phyloP scores from a whole-genome alignment of 1,284 basidiomycete genomes.

The Phaffia rhodozyma region DNA sequence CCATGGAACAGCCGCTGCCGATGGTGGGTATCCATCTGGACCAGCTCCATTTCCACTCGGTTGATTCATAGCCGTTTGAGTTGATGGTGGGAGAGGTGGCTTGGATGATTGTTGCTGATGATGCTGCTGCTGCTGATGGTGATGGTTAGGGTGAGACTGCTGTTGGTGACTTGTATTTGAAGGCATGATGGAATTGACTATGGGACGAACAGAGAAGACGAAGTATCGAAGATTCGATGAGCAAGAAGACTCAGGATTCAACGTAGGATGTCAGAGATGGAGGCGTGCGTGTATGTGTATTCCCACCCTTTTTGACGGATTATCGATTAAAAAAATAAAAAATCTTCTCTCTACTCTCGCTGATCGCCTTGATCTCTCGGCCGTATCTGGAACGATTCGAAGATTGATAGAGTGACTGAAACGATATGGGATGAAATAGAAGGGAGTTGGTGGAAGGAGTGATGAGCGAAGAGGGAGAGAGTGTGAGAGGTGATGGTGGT shows the following conservation, averaged over 20 bases:
- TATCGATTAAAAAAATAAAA: background rate
- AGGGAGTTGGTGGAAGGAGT: slow-evolving; percentile 23
- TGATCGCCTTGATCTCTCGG: background rate
- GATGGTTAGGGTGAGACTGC: background rate
- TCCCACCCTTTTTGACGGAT: no score
- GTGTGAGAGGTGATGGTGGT: no score
- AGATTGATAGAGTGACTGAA: slow-evolving; percentile 34
- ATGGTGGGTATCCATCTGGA: background rate
- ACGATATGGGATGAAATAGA: slow-evolving; percentile 40
- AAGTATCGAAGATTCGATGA: slow-evolving; percentile 8
- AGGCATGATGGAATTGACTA: background rate
- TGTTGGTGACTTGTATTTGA: slow-evolving; percentile 1
- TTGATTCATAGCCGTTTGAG: background rate
- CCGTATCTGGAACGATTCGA: background rate
- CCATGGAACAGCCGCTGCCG: slow-evolving; percentile 24
- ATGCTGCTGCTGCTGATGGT: slow-evolving; percentile 14
- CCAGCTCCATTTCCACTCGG: background rate
- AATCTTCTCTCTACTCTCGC: background rate
- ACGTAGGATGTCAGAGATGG: slow-evolving; percentile 10
- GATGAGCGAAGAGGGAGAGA: no score
- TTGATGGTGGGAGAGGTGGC: background rate
- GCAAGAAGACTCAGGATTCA: slow-evolving; percentile 8
- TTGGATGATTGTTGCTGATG: slow-evolving; percentile 4
- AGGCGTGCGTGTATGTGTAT: background rate
- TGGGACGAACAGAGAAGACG: background rate